Evolutionary conservation across 2,329 filamentous ascomycete species (phyloP).

Genomic region (Venturia effusa): DNA sequence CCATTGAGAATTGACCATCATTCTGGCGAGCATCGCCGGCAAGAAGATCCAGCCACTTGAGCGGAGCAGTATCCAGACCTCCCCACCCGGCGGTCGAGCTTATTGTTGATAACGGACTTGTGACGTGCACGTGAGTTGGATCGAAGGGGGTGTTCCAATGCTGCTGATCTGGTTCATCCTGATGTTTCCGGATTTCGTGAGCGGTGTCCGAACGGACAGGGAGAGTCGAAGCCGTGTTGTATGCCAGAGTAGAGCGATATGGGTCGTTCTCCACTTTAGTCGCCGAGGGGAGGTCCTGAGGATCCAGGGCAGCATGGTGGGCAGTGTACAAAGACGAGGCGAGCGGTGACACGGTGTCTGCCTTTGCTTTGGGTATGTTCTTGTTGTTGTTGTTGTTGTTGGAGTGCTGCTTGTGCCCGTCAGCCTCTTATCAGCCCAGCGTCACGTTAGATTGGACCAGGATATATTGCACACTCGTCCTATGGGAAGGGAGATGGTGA

Average conservation of each 20-base stretch:
- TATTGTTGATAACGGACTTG: slow-evolving; percentile 15
- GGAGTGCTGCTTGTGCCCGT: background rate
- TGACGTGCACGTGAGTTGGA: background rate
- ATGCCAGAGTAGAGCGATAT: background rate
- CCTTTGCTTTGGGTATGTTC: background rate
- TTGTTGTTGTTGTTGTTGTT: background rate
- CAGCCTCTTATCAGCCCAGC: background rate
- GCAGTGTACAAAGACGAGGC: background rate
- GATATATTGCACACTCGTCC: background rate
- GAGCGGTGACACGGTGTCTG: background rate
- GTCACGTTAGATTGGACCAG: background rate
- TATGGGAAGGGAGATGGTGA: background rate
- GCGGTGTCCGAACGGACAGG: background rate
- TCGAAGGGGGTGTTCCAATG: background rate
- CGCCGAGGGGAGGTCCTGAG: background rate
- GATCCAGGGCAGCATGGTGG: background rate
- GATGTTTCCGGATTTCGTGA: background rate
- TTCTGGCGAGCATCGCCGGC: slow-evolving; percentile 33
- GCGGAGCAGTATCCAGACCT: slow-evolving; percentile 33
- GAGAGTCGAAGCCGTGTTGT: background rate
- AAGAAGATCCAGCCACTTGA: slow-evolving; percentile 39
- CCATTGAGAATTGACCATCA: slow-evolving; percentile 24
- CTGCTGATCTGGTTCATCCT: background rate
- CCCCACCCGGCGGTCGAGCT: slow-evolving; percentile 21
- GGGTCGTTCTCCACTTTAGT: background rate